phyloP scores from a whole-genome alignment of 305 asterid species.

The Fraxinus greggii region DNA sequence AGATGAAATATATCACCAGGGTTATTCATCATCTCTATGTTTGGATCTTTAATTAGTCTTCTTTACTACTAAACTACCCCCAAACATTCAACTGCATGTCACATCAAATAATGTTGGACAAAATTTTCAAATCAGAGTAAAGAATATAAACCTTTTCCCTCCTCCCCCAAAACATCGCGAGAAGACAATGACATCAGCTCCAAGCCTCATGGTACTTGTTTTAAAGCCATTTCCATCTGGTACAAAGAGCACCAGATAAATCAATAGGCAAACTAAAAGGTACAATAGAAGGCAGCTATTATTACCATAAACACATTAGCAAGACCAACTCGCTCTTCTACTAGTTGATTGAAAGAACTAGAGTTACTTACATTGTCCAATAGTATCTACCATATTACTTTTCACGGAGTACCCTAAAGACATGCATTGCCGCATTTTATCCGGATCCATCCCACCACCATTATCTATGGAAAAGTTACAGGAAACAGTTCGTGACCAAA shows the following conservation, averaged over 20 bases:
- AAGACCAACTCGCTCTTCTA: not conserved
- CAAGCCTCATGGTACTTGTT: conserved; percentile 99
- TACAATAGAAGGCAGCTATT: not conserved
- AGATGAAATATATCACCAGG: conserved; percentile 17
- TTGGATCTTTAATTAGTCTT: conserved; percentile 2
- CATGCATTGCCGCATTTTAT: conserved; percentile 90
- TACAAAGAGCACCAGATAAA: conserved; percentile 21
- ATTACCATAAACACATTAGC: not conserved
- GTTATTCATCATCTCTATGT: conserved; percentile 2
- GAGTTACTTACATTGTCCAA: conserved; percentile 76
- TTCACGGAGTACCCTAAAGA: conserved; percentile 93
- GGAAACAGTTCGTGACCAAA: conserved; percentile 11
- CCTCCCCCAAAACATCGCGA: conserved; percentile 57
- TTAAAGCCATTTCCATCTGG: conserved; percentile 98
- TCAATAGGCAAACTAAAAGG: conserved; percentile 23
- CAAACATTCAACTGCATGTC: not conserved
- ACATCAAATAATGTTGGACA: conserved; percentile 1
- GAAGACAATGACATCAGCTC: conserved; percentile 97
- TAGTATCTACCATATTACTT: conserved; percentile 72
- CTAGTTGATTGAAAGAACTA: not conserved
- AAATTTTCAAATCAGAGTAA: not conserved
- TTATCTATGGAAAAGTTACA: conserved; percentile 46
- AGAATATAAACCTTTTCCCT: conserved; percentile 52
- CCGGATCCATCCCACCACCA: conserved; percentile 98
- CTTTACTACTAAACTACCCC: conserved; percentile 10